These are phyloP conservation scores for Acacia concinna DNA, from an alignment of 331 rosid species.

Conservation along the genomic window DNA sequence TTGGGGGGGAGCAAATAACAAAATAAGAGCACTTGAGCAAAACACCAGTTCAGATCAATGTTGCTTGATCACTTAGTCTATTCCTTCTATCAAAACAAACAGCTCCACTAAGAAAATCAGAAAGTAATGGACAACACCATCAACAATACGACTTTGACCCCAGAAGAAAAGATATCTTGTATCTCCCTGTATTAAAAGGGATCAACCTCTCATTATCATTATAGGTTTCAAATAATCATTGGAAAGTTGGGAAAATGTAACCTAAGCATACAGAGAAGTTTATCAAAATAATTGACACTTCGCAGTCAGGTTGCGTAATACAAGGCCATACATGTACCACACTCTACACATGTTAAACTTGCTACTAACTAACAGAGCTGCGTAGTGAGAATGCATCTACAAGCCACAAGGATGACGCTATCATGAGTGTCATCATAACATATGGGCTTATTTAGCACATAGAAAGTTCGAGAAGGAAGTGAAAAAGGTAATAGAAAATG, in stretches of 20 bases:
- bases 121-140: conserved; percentile 15
- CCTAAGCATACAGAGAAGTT: background rate
- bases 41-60: conserved; percentile 12
- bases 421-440: too few species aligned
- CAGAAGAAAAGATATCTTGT: background rate
- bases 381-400: background rate
- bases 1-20: background rate
- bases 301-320: background rate
- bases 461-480: background rate
- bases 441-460: background rate
- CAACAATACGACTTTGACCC: conserved; percentile 11
- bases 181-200: background rate
- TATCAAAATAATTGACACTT: background rate
- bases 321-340: background rate
- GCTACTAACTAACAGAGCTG: background rate
- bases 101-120: conserved; percentile 10
- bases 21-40: background rate
- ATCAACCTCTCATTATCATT: background rate
- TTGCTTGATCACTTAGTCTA: conserved; percentile 28
- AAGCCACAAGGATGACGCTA: background rate
- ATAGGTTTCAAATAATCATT: background rate
- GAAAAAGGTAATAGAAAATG: background rate
- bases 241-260: background rate
- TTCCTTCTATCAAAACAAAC: conserved; percentile 2
- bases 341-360: background rate